Evolutionary conservation across 192 early-diverging fungal species (phyloP).

Genomic region (Dissophora globulifera): DNA sequence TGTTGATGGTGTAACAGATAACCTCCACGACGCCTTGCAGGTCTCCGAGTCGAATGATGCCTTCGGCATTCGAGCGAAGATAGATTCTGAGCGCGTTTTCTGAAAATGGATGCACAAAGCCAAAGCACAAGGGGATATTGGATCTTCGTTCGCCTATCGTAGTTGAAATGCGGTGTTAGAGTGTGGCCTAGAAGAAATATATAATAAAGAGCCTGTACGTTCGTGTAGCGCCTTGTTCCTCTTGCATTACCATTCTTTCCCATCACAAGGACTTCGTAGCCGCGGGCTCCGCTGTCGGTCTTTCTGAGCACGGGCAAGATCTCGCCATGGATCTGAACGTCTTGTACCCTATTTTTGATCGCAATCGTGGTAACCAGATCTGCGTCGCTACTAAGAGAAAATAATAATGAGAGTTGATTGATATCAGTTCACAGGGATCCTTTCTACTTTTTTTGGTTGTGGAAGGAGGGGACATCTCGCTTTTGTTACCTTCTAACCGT

Average conservation of each 20-base stretch:
- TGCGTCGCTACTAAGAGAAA: neutral
- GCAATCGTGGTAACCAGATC: slow-evolving; percentile 4
- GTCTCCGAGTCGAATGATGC: slow-evolving; percentile 48
- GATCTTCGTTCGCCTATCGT: slow-evolving; percentile 45
- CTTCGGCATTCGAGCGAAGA: slow-evolving; percentile 51
- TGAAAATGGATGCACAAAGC: slow-evolving; percentile 34
- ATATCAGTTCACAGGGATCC: neutral
- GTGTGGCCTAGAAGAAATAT: too few species aligned
- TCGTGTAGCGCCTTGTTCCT: too few species aligned
- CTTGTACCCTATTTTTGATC: neutral
- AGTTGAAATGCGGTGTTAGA: too few species aligned
- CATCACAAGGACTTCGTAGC: slow-evolving; percentile 44
- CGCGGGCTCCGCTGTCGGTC: neutral
- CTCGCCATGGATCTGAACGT: slow-evolving; percentile 39
- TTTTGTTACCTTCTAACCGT: slow-evolving; percentile 18
- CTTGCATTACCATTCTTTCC: slow-evolving; percentile 58
- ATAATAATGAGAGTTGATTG: neutral
- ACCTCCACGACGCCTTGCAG: slow-evolving; percentile 16
- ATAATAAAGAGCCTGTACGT: too few species aligned
- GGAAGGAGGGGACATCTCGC: too few species aligned
- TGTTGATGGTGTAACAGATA: neutral
- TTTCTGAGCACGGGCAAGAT: slow-evolving; percentile 22
- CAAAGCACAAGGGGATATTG: slow-evolving; percentile 22
- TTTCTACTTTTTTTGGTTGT: too few species aligned
- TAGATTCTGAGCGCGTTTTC: neutral